Evolutionary conservation across 169 alveolate genomes (phyloP).

Genomic region (Pseudocohnilembus persalinus): DNA sequence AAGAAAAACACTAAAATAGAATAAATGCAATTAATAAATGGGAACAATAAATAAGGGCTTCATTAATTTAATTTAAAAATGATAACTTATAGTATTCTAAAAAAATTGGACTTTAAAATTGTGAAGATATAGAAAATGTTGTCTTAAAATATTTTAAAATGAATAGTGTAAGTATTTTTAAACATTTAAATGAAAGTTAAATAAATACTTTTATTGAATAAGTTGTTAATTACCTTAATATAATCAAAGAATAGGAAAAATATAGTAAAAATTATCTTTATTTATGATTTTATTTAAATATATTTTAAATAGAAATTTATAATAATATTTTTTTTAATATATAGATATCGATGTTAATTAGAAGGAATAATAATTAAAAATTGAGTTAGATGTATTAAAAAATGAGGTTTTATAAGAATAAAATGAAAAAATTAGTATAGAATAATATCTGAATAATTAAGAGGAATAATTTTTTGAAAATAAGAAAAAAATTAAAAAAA

Average conservation of each 20-base stretch:
- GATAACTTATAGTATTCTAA: too few relatives aligned
- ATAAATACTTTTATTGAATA: too few relatives aligned
- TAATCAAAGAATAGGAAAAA: not conserved
- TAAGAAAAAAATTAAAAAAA: too few relatives aligned
- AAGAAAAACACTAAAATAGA: not conserved
- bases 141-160: too few relatives aligned
- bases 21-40: not conserved
- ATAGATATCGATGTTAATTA: not conserved
- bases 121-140: not conserved
- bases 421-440: too few relatives aligned
- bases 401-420: not conserved
- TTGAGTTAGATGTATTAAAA: not conserved
- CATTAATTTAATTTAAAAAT: too few relatives aligned
- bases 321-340: too few relatives aligned
- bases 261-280: too few relatives aligned
- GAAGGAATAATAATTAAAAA: not conserved
- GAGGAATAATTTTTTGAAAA: not conserved
- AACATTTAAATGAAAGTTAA: not conserved
- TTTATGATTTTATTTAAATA: too few relatives aligned
- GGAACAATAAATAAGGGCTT: too few relatives aligned
- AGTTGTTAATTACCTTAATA: not conserved
- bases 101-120: not conserved
- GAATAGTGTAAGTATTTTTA: not conserved
- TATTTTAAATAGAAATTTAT: too few relatives aligned
- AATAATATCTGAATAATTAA: too few relatives aligned